A percentile compares a stretch with the other conserved stretches of the same genome.
phyloP scores from a whole-genome alignment of 345 rosid species.

The Citrus cavaleriei region DNA sequence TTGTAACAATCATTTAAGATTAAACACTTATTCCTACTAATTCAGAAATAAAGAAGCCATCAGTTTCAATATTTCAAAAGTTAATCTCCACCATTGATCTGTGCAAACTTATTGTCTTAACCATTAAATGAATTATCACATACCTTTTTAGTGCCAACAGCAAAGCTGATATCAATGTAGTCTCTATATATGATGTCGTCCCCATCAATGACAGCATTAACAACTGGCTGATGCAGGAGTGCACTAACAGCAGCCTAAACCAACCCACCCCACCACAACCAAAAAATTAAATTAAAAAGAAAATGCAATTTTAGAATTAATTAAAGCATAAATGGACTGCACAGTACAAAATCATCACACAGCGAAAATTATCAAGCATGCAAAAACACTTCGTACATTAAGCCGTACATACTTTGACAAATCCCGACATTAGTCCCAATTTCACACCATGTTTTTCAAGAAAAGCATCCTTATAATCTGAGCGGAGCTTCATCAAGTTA shows the following conservation, averaged over 20 bases:
- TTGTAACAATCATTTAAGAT: neutral
- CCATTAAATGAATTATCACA: conserved; percentile 5
- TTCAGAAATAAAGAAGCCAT: neutral
- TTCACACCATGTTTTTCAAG: conserved; percentile 96
- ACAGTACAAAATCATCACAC: neutral
- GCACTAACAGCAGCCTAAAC: conserved; percentile 96
- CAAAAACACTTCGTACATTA: neutral
- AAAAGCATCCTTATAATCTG: conserved; percentile 96
- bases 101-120: neutral
- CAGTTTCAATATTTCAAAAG: neutral
- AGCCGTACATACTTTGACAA: conserved; percentile 55
- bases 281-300: neutral
- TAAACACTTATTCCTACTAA: neutral
- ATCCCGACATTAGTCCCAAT: conserved; percentile 97
- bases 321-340: neutral
- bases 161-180: conserved; percentile 88
- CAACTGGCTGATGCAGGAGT: conserved; percentile 89
- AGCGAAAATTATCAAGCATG: neutral
- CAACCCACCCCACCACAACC: neutral
- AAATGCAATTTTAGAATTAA: neutral
- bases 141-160: conserved; percentile 91
- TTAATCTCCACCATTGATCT: neutral
- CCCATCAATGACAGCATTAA: conserved; percentile 98
- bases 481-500: conserved; percentile 93
- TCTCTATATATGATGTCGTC: conserved; percentile 98